Base-by-base conservation (phyloP, 768 basidiomycete species). In the Udeniomyces megalosporus region DNA sequence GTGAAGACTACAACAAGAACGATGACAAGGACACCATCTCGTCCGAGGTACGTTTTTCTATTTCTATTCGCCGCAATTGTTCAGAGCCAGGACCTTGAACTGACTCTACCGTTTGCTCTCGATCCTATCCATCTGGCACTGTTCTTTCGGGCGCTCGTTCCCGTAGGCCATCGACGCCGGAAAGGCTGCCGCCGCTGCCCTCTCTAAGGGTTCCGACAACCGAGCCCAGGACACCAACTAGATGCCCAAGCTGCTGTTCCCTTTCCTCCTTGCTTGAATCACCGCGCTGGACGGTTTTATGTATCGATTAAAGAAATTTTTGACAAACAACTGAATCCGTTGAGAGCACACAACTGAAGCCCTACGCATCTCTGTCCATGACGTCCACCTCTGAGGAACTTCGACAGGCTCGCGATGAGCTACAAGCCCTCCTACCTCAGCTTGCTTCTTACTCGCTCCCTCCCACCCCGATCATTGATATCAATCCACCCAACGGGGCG, bases 1-100 rank as follows among this genome's bases (percentile, higher is more conserved):
- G 58, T 10, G 58, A 60, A 35, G 49, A 60, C 58, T 60, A 60
- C 49, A 22, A 60, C 29, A 46, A 46, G 15, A 46, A 32, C 15
- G 31, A 49, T n/a, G 38, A 35, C 17, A 22, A 22, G 24, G 35
- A n/a, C 14, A 22, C 22, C 26, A 34, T 34, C 3, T 46, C 55
- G 17, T 35, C 35, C 29, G 55, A 49, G 17, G 50, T 49, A 49
- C 42, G 50, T 59, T 32, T 58, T 46, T 32, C n/a, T n/a, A n/a
- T n/a, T n/a, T n/a, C n/a, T n/a, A n/a, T n/a, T n/a, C n/a, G n/a
- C n/a, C n/a, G n/a, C n/a, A n/a, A n/a, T n/a, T n/a, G n/a, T n/a
- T n/a, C n/a, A n/a, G 17, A 38, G 15, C 52, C n/a, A 29, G 22
- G 6, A 20, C 44, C 11, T 35, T 14, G 6, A 0, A 22, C 47